These are phyloP conservation scores for Calonectria multiphialidica DNA, from an alignment of 2,329 filamentous ascomycete genomes.

Conservation along the genomic window DNA sequence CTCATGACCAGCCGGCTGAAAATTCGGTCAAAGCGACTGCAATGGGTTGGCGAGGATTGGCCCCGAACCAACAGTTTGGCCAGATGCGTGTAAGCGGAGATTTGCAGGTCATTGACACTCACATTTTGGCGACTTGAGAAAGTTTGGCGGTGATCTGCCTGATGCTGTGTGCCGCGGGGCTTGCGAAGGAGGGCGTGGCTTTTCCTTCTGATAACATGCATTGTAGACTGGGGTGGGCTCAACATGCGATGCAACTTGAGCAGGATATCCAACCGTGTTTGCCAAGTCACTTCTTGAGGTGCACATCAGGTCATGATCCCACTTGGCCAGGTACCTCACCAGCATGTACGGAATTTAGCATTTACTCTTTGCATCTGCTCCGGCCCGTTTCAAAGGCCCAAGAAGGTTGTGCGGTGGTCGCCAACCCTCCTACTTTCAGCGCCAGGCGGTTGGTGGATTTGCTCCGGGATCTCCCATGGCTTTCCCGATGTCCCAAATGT, in stretches of 20 bases:
- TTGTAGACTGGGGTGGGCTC: conserved; percentile 3
- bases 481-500: neutral
- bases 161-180: neutral
- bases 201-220: neutral
- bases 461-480: neutral
- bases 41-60: neutral
- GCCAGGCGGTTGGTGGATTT: neutral
- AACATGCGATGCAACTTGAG: neutral
- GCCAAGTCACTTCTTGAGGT: neutral
- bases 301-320: neutral
- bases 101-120: neutral
- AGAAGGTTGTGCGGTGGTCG: neutral
- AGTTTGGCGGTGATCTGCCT: neutral
- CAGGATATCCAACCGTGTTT: neutral
- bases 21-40: neutral
- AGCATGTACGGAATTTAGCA: neutral
- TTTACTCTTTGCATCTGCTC: neutral
- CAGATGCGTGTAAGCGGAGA: neutral
- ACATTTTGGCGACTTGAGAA: neutral
- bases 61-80: neutral
- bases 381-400: neutral
- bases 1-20: neutral
- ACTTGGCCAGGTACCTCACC: neutral
- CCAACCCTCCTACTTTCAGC: neutral
- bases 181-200: conserved; percentile 1